Evolutionary conservation across 139 green algal genomes (phyloP).

Genomic region (Chlamydomonas incerta): DNA sequence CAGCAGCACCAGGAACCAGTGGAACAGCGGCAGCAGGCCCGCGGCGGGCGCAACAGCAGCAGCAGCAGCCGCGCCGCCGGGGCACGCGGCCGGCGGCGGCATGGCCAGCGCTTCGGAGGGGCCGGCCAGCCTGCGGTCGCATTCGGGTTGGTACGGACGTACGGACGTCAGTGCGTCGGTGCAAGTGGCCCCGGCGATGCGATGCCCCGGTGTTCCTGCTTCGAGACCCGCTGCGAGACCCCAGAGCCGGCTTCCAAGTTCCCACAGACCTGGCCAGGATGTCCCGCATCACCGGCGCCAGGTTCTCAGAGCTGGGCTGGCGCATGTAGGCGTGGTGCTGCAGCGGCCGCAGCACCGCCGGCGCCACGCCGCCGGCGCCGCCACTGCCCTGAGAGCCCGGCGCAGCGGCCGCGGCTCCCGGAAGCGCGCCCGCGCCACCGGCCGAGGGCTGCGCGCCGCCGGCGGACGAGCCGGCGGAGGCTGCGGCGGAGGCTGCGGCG

Average conservation of each 20-base stretch:
- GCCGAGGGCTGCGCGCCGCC: too few species aligned
- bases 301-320: not conserved
- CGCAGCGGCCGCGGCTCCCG: too few species aligned
- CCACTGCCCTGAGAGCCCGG: too few species aligned
- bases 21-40: conserved; percentile 23
- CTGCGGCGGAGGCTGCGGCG: not conserved
- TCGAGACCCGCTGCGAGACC: too few species aligned
- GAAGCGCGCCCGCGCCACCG: too few species aligned
- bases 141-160: too few species aligned
- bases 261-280: not conserved
- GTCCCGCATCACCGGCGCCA: conserved; percentile 1
- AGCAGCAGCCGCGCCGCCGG: not conserved
- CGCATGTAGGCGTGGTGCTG: not conserved
- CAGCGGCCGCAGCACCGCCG: not conserved
- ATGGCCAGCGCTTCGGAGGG: not conserved
- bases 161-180: too few species aligned
- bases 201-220: too few species aligned
- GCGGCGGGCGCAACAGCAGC: not conserved
- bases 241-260: too few species aligned
- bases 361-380: not conserved
- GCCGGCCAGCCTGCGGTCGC: not conserved
- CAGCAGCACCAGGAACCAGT: conserved; percentile 33
- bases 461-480: too few species aligned
- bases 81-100: not conserved
- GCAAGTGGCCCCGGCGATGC: too few species aligned